Evolutionary conservation across 2,329 filamentous ascomycete genomes (phyloP).

Genomic region (Sphaerostilbella broomeana): DNA sequence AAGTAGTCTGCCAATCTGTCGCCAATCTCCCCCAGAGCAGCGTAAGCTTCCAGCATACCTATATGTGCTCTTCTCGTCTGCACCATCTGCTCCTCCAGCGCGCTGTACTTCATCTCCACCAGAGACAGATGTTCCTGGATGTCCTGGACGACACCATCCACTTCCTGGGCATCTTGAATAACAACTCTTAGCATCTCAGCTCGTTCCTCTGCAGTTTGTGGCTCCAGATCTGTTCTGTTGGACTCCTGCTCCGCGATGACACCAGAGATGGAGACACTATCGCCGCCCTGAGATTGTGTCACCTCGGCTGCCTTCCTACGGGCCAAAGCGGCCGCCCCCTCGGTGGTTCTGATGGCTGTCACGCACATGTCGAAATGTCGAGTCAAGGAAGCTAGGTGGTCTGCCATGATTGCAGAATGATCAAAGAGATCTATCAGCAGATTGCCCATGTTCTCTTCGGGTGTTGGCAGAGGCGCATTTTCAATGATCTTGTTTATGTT

Average conservation of each 20-base stretch:
- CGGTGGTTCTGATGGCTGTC: conserved; percentile 82
- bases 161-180: conserved; percentile 60
- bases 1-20: conserved; percentile 59
- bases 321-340: conserved; percentile 66
- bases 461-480: conserved; percentile 30
- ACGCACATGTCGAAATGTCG: conserved; percentile 91
- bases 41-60: conserved; percentile 56
- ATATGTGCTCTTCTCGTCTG: conserved; percentile 42
- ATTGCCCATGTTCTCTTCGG: conserved; percentile 38
- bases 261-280: conserved; percentile 57
- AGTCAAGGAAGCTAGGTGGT: conserved; percentile 71
- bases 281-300: conserved; percentile 39
- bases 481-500: conserved; percentile 54
- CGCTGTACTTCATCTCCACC: conserved; percentile 66
- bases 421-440: conserved; percentile 59
- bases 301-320: conserved; percentile 62
- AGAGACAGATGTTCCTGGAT: conserved; percentile 68
- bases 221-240: conserved; percentile 50
- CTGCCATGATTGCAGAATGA: conserved; percentile 76
- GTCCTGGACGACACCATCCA: conserved; percentile 60
- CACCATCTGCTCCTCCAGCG: conserved; percentile 57
- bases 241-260: conserved; percentile 55
- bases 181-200: conserved; percentile 79
- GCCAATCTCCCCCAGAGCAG: conserved; percentile 61
- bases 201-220: conserved; percentile 69